Evolutionary conservation across 2,329 filamentous ascomycete species (phyloP).

Genomic region (Hymenoscyphus fraxineus): DNA sequence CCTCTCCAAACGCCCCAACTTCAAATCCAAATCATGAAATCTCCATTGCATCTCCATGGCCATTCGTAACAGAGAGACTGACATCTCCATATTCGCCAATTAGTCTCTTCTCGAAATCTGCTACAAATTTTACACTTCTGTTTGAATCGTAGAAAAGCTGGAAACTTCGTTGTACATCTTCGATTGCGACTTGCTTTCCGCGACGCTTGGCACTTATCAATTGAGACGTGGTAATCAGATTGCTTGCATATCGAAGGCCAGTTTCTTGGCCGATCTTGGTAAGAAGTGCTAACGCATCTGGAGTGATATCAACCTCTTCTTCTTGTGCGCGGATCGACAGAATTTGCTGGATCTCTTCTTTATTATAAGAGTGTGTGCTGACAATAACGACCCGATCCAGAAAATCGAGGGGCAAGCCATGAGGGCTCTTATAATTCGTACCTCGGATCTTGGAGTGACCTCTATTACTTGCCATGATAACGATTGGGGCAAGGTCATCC

Average conservation of each 20-base stretch:
- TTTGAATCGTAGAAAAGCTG: conserved; percentile 87
- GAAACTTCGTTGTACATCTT: conserved; percentile 92
- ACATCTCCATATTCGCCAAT: conserved; percentile 85
- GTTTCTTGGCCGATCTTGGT: conserved; percentile 95
- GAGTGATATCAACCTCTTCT: conserved; percentile 87
- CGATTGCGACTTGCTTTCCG: conserved; percentile 75
- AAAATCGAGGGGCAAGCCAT: conserved; percentile 92
- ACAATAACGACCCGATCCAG: conserved; percentile 95
- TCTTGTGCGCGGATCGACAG: conserved; percentile 89
- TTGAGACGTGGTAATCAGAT: conserved; percentile 92
- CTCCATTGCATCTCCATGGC: conserved; percentile 67
- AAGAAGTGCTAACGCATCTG: conserved; percentile 85
- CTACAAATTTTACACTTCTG: conserved; percentile 85
- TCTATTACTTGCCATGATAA: conserved; percentile 99
- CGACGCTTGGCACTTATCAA: conserved; percentile 82
- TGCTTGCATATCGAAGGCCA: conserved; percentile 92
- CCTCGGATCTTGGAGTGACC: conserved; percentile 88
- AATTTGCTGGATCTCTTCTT: conserved; percentile 88
- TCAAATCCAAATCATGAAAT: conserved; percentile 27
- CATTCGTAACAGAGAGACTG: conserved; percentile 58
- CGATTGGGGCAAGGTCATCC: conserved; percentile 89
- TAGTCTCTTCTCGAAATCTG: conserved; percentile 85
- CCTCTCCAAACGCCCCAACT: conserved; percentile 17
- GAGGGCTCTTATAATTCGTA: conserved; percentile 88
- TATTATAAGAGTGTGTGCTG: conserved; percentile 79